Base-by-base conservation (phyloP, 768 basidiomycete species). In the Calocybe gangraenosa region DNA sequence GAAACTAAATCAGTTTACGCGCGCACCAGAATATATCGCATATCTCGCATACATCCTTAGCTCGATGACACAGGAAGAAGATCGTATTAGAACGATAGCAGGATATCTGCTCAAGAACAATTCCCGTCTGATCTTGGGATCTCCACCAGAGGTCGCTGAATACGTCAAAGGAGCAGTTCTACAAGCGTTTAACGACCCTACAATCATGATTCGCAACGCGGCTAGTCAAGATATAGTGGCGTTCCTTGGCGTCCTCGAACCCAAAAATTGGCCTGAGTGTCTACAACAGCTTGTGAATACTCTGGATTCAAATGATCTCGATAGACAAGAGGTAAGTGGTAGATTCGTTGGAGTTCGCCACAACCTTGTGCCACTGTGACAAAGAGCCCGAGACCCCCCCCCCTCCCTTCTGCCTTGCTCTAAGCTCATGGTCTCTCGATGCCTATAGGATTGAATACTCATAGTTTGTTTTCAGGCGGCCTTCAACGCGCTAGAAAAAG, bases 101-200 rank as follows among this genome's bases (percentile, higher is more conserved):
- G 95, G 95, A 34, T 90, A 97, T 58, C 75, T 97, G 18, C 81
- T 99, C 66, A 99, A 99, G 81, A 98, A 99, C 67, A 93, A 92
- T 58, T 79, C 90, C 35, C 78, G 82, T 47, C 76, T 87, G 53
- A 83, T 93, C 61, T 73, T 92, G 43, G 75, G 72, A 37, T 77
- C 82, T 6, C 69, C 81, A 18, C 71, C 75, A 14, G 78, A 83
- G 37, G 85, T 92, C 17, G 73, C 78, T 22, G 71, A 79, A 39
- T 89, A 82, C 59, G 81, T 88, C 52, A 89, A 93, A 66, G 69
- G 68, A 22, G 78, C 85, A 37, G 79, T 92, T 22, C 79, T 93
- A 5, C 75, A 80, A 52, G 88, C 89, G 13, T 96, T 97, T 67
- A 76, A 71, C 53, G 89, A 94, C 65, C 65, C 74, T 19, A 84